Evolutionary conservation across 1,139 yeast genomes (phyloP).

Genomic region (Lodderomyces oxycetoniae): DNA sequence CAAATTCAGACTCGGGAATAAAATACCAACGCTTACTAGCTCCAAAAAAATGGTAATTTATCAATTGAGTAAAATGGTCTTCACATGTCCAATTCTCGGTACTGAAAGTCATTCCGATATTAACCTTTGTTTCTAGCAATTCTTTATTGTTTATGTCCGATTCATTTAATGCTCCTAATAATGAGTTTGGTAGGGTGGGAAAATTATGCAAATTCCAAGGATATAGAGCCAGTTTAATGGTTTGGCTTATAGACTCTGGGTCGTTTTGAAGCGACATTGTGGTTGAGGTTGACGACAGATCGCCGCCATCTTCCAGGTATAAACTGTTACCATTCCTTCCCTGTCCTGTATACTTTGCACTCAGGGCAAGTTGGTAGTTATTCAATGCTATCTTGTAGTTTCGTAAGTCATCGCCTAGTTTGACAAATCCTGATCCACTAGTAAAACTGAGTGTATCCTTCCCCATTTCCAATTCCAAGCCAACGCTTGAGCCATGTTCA

Average conservation of each 20-base stretch:
- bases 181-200: slow-evolving; percentile 53
- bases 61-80: slow-evolving; percentile 67
- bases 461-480: slow-evolving; percentile 31
- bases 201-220: slow-evolving; percentile 75
- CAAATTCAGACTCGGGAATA: slow-evolving; percentile 64
- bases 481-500: slow-evolving; percentile 17
- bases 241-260: slow-evolving; percentile 18
- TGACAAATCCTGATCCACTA: slow-evolving; percentile 11
- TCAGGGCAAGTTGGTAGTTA: slow-evolving; percentile 11
- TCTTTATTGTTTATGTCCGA: slow-evolving; percentile 40
- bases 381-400: slow-evolving; percentile 12
- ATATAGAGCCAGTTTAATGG: slow-evolving; percentile 27
- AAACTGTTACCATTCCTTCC: background rate
- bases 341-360: too few relatives aligned
- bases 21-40: slow-evolving; percentile 76
- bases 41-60: slow-evolving; percentile 68
- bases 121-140: slow-evolving; percentile 27
- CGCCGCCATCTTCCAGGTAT: too few relatives aligned
- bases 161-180: slow-evolving; percentile 37
- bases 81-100: slow-evolving; percentile 71
- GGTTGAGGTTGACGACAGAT: background rate
- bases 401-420: slow-evolving; percentile 13
- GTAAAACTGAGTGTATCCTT: slow-evolving; percentile 6
- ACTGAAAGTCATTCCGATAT: slow-evolving; percentile 62
- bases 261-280: slow-evolving; percentile 13